Conservation (phyloP, 306 rosid species). For the Inga leiocalycina region DNA sequence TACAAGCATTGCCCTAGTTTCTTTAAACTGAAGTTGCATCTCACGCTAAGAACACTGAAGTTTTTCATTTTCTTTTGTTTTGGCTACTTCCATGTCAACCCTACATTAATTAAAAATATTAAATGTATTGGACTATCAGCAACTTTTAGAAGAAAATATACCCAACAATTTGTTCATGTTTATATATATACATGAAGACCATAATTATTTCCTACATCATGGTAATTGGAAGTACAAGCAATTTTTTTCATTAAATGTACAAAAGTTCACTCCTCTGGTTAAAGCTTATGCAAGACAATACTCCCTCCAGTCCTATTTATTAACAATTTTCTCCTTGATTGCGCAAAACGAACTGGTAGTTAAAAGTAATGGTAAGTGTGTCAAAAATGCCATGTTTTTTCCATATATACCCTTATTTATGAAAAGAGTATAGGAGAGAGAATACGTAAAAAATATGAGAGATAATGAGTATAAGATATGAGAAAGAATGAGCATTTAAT, state of each 20-base stretch:
- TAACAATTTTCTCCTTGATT: no score
- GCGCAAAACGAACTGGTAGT: no score
- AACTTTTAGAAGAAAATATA: conserved; percentile 16
- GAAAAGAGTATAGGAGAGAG: no score
- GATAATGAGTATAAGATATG: no score
- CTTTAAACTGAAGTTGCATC: conserved; percentile 74
- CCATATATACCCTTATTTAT: no score
- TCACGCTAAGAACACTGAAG: conserved; percentile 75
- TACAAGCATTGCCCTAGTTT: conserved; percentile 64
- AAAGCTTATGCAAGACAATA: not conserved
- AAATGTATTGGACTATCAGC: conserved; percentile 24
- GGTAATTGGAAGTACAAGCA: conserved; percentile 2
- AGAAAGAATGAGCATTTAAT: no score
- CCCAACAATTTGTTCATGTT: not conserved
- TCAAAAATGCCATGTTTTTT: no score
- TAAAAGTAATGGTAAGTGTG: no score
- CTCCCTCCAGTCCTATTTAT: no score
- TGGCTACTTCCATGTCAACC: conserved; percentile 84
- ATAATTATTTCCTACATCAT: not conserved
- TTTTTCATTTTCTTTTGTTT: conserved; percentile 71
- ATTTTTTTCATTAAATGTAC: conserved; percentile 16
- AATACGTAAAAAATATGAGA: no score
- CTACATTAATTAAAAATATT: conserved; percentile 35
- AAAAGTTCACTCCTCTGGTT: conserved; percentile 4
- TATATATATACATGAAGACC: no score